Conservation (phyloP, 208 protist genomes). For the Trypanosoma vivax region DNA sequence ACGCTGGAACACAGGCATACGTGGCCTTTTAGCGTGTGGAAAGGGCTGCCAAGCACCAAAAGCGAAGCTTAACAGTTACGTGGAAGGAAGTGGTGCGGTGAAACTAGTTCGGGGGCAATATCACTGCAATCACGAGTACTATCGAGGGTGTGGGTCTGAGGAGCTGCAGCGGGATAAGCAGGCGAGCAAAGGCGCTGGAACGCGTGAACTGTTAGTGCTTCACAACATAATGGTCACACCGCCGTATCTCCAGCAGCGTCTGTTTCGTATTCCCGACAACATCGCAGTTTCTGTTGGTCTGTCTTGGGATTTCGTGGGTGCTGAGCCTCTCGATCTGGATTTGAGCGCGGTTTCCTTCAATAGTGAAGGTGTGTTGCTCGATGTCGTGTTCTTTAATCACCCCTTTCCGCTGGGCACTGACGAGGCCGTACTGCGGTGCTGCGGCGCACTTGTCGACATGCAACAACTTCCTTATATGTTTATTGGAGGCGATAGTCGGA, state of each 20-base stretch:
- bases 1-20: no score
- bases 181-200: no score
- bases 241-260: constrained; percentile 65
- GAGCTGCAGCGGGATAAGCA: no score
- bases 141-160: no score
- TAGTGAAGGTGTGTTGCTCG: constrained; percentile 61
- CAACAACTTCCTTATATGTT: constrained; percentile 76
- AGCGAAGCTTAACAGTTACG: no score
- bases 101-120: no score
- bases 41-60: no score
- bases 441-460: constrained; percentile 30
- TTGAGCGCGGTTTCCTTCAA: constrained; percentile 76
- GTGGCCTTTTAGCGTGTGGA: no score
- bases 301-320: constrained; percentile 70
- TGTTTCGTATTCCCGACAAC: constrained; percentile 67
- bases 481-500: constrained; percentile 68
- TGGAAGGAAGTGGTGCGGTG: no score
- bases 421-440: constrained; percentile 33
- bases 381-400: constrained; percentile 84
- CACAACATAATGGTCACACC: no score
- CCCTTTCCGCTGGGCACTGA: constrained; percentile 55
- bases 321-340: constrained; percentile 71
- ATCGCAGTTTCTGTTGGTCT: constrained; percentile 67
- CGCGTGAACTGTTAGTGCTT: no score
- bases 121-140: no score